phyloP scores from a whole-genome alignment of 108 stramenopile species.

The Hondaea fermentalgiana region DNA sequence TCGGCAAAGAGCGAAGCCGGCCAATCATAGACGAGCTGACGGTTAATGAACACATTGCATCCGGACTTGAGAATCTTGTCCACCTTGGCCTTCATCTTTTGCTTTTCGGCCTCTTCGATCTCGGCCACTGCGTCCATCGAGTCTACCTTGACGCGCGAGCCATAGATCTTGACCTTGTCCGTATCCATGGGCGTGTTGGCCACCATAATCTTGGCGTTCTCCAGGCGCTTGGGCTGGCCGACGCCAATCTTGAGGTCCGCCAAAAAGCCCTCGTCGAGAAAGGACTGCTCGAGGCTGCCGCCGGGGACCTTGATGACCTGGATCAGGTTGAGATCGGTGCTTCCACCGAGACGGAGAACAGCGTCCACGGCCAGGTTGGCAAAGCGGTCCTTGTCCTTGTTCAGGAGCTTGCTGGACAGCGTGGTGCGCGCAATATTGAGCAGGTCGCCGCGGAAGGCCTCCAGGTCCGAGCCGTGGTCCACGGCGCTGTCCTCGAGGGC shows the following conservation, averaged over 20 bases:
- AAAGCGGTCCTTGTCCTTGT: conserved; percentile 93
- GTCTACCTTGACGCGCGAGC: conserved; percentile 91
- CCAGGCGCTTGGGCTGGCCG: conserved; percentile 85
- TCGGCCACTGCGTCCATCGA: conserved; percentile 90
- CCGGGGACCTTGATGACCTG: conserved; percentile 92
- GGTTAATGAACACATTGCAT: conserved; percentile 96
- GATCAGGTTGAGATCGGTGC: conserved; percentile 89
- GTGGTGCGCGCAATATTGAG: conserved; percentile 90
- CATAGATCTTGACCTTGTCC: conserved; percentile 99
- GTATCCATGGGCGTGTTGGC: conserved; percentile 99
- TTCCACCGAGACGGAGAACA: conserved; percentile 80
- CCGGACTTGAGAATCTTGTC: conserved; percentile 92
- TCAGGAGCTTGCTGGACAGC: conserved; percentile 86
- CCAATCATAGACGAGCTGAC: conserved; percentile 98
- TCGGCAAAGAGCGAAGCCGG: conserved; percentile 94
- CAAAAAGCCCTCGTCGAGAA: conserved; percentile 94
- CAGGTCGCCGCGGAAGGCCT: conserved; percentile 70
- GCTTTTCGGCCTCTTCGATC: conserved; percentile 96
- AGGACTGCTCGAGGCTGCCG: conserved; percentile 82
- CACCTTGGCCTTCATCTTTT: conserved; percentile 94
- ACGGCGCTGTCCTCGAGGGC: conserved; percentile 59
- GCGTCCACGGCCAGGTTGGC: conserved; percentile 92
- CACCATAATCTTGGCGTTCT: conserved; percentile 91
- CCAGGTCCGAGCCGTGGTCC: conserved; percentile 54
- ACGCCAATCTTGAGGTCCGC: conserved; percentile 90